These are phyloP conservation scores for Trichoderma polysporum DNA, from an alignment of 2,329 filamentous ascomycete genomes.

Conservation along the genomic window DNA sequence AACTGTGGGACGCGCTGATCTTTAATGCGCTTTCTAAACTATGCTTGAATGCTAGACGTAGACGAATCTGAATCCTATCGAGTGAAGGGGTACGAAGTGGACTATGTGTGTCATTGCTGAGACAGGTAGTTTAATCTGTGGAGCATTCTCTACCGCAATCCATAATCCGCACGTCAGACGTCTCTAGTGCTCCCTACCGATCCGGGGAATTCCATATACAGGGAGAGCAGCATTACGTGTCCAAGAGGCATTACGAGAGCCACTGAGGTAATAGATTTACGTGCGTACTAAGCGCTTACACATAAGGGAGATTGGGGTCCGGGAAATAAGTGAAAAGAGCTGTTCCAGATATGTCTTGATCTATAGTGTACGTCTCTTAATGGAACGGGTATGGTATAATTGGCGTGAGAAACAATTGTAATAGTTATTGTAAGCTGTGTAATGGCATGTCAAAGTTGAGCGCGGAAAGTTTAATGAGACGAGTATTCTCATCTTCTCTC, in stretches of 20 bases:
- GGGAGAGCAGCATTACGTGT: not conserved
- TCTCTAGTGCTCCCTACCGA: not conserved
- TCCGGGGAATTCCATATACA: not conserved
- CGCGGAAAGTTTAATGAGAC: not conserved
- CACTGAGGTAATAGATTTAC: not conserved
- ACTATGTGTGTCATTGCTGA: not conserved
- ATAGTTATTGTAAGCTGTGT: not conserved
- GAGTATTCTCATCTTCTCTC: not conserved
- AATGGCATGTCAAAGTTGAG: not conserved
- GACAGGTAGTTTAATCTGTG: not conserved
- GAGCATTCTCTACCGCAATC: not conserved
- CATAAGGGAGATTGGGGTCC: not conserved
- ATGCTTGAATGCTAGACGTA: not conserved
- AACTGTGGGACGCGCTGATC: not conserved
- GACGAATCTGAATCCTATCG: not conserved
- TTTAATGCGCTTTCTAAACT: not conserved
- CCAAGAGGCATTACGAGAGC: not conserved
- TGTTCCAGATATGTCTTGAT: not conserved
- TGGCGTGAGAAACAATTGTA: not conserved
- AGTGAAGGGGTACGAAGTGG: not conserved
- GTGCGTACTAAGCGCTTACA: not conserved
- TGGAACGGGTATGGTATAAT: not conserved
- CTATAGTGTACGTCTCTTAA: not conserved
- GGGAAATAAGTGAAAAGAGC: not conserved
- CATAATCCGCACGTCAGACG: not conserved